phyloP scores from a whole-genome alignment of 345 rosid genomes.

The Rhodomyrtus tomentosa region DNA sequence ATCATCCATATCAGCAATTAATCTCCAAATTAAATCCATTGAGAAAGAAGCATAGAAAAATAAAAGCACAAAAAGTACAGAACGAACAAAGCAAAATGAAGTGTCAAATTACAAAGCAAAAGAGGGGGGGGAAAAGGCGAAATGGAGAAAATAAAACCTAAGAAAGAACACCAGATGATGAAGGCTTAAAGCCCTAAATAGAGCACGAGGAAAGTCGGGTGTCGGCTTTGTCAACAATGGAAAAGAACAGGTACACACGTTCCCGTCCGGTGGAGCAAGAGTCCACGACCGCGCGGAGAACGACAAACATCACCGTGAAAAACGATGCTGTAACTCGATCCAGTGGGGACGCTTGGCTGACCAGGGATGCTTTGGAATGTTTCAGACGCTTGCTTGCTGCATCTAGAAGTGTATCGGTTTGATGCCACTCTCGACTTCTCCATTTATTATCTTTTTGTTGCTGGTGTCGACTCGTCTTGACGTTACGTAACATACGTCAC shows the following conservation, averaged over 20 bases:
- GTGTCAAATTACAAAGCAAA: not conserved
- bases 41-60: not conserved
- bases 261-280: not conserved
- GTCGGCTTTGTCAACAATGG: not conserved
- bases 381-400: not conserved
- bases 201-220: fast-evolving
- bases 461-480: not conserved
- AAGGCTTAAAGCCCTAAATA: not conserved
- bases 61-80: not conserved
- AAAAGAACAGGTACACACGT: not conserved
- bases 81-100: not conserved
- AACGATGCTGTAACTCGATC: not conserved
- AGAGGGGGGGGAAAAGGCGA: no score
- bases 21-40: not conserved
- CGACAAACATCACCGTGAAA: not conserved
- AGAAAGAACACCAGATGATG: not conserved
- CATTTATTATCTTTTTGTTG: not conserved
- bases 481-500: not conserved
- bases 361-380: not conserved
- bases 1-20: not conserved
- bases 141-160: not conserved
- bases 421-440: not conserved
- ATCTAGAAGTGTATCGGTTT: not conserved
- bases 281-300: not conserved
- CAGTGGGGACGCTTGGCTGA: not conserved